Percentiles rank a stretch among this genome's conserved stretches.
These are phyloP conservation scores for Neurospora tetrasperma DNA, from an alignment of 495 filamentous ascomycete species.

Conservation along the genomic window DNA sequence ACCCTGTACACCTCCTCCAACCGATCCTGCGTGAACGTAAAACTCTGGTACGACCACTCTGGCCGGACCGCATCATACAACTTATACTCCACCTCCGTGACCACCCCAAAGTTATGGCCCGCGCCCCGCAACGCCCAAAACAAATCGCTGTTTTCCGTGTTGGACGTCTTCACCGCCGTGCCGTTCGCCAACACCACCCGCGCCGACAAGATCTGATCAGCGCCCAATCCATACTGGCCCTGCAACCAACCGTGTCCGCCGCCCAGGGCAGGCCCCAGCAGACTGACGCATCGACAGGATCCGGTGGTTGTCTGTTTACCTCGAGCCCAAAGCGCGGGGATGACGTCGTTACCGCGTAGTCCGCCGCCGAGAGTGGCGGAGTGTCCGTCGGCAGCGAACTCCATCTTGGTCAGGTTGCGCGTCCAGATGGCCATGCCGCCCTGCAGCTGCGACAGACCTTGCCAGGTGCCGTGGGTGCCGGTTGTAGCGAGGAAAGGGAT, in stretches of 20 bases:
- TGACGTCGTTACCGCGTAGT: slow-evolving; percentile 19
- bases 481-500: slow-evolving; percentile 42
- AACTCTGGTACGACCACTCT: slow-evolving; percentile 30
- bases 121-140: slow-evolving; percentile 50
- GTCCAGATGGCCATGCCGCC: slow-evolving; percentile 40
- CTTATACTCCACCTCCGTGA: slow-evolving; percentile 36
- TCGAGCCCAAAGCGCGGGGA: slow-evolving; percentile 18
- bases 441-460: slow-evolving; percentile 28
- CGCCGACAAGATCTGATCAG: slow-evolving; percentile 39
- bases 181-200: slow-evolving; percentile 48
- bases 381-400: slow-evolving; percentile 30
- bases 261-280: slow-evolving; percentile 44
- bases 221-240: slow-evolving; percentile 46
- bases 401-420: slow-evolving; percentile 30
- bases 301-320: slow-evolving; percentile 39
- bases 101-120: slow-evolving; percentile 54
- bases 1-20: slow-evolving; percentile 41
- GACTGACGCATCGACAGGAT: slow-evolving; percentile 40
- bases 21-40: slow-evolving; percentile 36
- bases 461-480: slow-evolving; percentile 34
- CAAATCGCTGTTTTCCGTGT: slow-evolving; percentile 32
- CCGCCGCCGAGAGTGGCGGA: slow-evolving; percentile 43
- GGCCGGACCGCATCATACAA: slow-evolving; percentile 34
- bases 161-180: slow-evolving; percentile 21
- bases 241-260: slow-evolving; percentile 51